phyloP scores from a whole-genome alignment of 1,139 yeast species.

The Candida sanyaensis region DNA sequence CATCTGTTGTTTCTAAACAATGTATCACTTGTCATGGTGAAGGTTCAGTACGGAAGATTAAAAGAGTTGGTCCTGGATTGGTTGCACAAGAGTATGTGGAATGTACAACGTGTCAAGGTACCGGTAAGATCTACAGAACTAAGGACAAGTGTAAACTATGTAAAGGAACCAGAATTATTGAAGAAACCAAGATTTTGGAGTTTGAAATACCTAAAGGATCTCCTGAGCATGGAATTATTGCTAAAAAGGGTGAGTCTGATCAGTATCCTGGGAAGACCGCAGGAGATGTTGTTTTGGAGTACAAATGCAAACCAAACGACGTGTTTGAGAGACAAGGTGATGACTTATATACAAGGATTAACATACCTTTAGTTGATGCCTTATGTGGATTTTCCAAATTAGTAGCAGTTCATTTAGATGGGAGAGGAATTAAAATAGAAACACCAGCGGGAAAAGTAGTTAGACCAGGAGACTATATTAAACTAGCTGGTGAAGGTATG shows the following conservation, averaged over 20 bases:
- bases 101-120: conserved; percentile 74
- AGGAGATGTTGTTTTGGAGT: conserved; percentile 75
- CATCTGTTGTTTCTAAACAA: conserved; percentile 50
- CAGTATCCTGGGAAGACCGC: conserved; percentile 71
- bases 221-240: conserved; percentile 58
- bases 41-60: conserved; percentile 62
- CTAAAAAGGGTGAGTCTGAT: conserved; percentile 73
- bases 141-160: conserved; percentile 83
- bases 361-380: conserved; percentile 75
- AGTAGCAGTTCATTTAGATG: conserved; percentile 78
- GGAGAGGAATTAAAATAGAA: conserved; percentile 63
- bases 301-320: conserved; percentile 48
- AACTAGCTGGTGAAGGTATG: conserved; percentile 83
- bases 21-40: conserved; percentile 76
- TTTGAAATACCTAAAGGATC: conserved; percentile 79
- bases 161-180: conserved; percentile 60
- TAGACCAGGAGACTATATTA: conserved; percentile 72
- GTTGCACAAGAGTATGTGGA: conserved; percentile 62
- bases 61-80: conserved; percentile 76
- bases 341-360: conserved; percentile 63
- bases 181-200: conserved; percentile 74
- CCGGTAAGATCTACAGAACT: conserved; percentile 60
- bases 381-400: conserved; percentile 75
- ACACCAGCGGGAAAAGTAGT: conserved; percentile 78
- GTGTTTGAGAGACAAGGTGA: conserved; percentile 59